Evolutionary conservation across 2,329 filamentous ascomycete genomes (phyloP).

Genomic region (Monilinia fructigena): DNA sequence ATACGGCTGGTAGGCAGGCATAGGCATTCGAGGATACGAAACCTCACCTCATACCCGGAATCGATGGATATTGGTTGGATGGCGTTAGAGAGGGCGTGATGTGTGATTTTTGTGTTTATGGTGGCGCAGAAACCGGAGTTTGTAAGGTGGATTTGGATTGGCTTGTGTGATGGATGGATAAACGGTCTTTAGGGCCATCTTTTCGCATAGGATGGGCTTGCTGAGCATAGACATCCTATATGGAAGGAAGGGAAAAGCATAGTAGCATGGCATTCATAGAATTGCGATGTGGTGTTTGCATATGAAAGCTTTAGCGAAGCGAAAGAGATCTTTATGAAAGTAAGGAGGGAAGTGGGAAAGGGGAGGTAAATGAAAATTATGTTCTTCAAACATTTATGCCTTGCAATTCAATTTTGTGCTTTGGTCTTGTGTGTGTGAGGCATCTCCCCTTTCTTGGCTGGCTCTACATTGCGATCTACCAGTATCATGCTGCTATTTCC

Average conservation of each 20-base stretch:
- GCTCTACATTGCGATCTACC: too few relatives aligned
- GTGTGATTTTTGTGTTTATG: constrained; percentile 15
- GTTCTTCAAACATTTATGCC: too few relatives aligned
- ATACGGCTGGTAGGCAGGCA: constrained; percentile 9
- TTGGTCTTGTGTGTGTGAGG: too few relatives aligned
- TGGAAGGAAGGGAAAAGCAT: not conserved
- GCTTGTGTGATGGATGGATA: constrained; percentile 3
- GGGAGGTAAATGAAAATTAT: too few relatives aligned
- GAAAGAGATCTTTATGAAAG: constrained; percentile 3
- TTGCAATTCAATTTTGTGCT: too few relatives aligned
- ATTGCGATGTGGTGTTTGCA: constrained; percentile 9
- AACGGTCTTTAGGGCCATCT: not conserved
- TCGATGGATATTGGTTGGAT: constrained; percentile 17
- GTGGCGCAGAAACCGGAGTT: not conserved
- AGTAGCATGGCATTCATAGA: not conserved
- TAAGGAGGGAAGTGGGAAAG: not conserved
- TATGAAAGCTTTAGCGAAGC: constrained; percentile 11
- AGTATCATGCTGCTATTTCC: too few relatives aligned
- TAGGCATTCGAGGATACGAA: constrained; percentile 13
- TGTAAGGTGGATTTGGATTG: not conserved
- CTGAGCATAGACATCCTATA: not conserved
- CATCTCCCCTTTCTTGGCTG: too few relatives aligned
- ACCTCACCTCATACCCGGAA: constrained; percentile 20
- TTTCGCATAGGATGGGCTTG: not conserved
- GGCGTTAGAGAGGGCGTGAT: constrained; percentile 14